A percentile compares a stretch with the other conserved stretches of the same genome.
Evolutionary conservation across 2,329 filamentous ascomycete species (phyloP).

Genomic region (Byssothecium circinans): DNA sequence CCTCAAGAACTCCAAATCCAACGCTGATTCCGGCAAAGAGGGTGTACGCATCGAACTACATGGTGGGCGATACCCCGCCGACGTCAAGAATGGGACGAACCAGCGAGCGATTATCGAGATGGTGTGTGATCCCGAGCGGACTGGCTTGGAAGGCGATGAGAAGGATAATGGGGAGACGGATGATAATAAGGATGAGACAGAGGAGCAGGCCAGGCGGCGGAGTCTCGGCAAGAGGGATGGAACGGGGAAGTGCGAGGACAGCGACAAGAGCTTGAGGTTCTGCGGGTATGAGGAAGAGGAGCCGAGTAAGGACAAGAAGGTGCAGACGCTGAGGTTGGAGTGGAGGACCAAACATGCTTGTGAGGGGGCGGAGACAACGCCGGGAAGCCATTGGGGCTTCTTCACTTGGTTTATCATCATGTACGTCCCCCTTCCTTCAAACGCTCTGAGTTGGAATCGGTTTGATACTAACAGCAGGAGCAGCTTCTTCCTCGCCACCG

Average conservation of each 20-base stretch:
- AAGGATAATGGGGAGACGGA: slow-evolving; percentile 61
- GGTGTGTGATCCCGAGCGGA: slow-evolving; percentile 71
- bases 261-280: slow-evolving; percentile 67
- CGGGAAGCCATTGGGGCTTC: slow-evolving; percentile 77
- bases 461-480: slow-evolving; percentile 12
- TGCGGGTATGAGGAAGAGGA: slow-evolving; percentile 66
- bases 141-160: slow-evolving; percentile 71
- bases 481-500: slow-evolving; percentile 81
- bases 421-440: slow-evolving; percentile 55
- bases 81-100: slow-evolving; percentile 51
- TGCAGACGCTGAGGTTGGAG: slow-evolving; percentile 70
- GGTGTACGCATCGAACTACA: slow-evolving; percentile 71
- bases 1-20: slow-evolving; percentile 65
- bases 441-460: neutral
- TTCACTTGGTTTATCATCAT: slow-evolving; percentile 97
- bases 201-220: slow-evolving; percentile 17
- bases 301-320: slow-evolving; percentile 53
- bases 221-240: slow-evolving; percentile 25
- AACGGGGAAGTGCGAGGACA: slow-evolving; percentile 38
- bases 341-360: slow-evolving; percentile 92
- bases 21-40: slow-evolving; percentile 67
- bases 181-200: slow-evolving; percentile 50
- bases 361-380: slow-evolving; percentile 48
- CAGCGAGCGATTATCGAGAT: slow-evolving; percentile 85
- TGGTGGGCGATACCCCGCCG: slow-evolving; percentile 56